Evolutionary conservation across 306 rosid species (phyloP).

Genomic region (Prunus davidiana): DNA sequence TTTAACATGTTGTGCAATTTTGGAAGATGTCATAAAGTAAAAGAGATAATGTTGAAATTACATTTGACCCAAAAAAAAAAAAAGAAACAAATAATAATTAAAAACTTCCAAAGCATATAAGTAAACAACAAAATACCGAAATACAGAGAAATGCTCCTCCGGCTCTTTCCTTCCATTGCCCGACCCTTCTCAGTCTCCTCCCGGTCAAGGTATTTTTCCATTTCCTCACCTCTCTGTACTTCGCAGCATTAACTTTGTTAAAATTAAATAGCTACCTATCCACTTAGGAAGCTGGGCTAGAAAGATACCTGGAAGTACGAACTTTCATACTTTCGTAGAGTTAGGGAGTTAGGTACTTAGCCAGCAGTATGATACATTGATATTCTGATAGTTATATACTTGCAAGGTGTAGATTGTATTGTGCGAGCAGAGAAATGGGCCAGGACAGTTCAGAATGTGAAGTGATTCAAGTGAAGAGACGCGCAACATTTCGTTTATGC

Average conservation of each 20-base stretch:
- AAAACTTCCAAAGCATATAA: too few relatives aligned
- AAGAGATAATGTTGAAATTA: too few relatives aligned
- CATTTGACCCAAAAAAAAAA: too few relatives aligned
- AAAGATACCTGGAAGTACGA: too few relatives aligned
- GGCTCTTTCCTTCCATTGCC: slow-evolving; percentile 8
- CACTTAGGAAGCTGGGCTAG: neutral
- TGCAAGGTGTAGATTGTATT: slow-evolving; percentile 25
- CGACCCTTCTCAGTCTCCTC: slow-evolving; percentile 7
- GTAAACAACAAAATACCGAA: neutral
- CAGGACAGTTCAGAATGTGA: slow-evolving; percentile 27
- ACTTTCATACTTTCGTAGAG: neutral
- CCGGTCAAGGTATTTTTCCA: slow-evolving; percentile 5
- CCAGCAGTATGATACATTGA: neutral
- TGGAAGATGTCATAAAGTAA: too few relatives aligned
- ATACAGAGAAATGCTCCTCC: slow-evolving; percentile 13
- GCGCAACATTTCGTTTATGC: slow-evolving; percentile 63
- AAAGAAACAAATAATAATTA: too few relatives aligned
- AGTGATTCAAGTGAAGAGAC: slow-evolving; percentile 27
- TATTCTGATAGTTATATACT: slow-evolving; percentile 18
- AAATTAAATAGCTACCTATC: neutral
- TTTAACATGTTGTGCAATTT: too few relatives aligned
- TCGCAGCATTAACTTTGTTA: neutral
- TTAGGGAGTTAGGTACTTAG: neutral
- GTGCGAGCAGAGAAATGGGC: slow-evolving; percentile 41
- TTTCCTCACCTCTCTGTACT: neutral